Evolutionary conservation across 768 basidiomycete species (phyloP).

Genomic region (Boletus tomentosulus): DNA sequence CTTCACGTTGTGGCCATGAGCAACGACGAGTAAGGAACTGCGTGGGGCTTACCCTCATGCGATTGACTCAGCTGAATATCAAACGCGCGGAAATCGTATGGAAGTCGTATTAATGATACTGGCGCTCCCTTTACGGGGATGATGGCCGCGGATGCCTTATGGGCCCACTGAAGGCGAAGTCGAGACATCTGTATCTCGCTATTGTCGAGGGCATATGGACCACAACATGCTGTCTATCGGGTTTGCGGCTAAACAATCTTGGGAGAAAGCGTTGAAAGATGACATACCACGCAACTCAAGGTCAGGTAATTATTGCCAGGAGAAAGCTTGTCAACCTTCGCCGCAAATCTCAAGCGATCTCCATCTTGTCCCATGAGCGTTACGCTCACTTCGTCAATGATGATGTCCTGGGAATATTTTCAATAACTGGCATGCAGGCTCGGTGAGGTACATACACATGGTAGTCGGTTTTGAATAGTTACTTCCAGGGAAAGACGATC

Average conservation of each 20-base stretch:
- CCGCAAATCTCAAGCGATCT: slow-evolving; percentile 55
- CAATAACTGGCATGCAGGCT: slow-evolving; percentile 2
- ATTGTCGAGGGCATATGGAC: slow-evolving; percentile 63
- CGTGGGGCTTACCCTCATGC: slow-evolving; percentile 21
- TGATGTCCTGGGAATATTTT: slow-evolving; percentile 44
- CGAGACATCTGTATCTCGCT: slow-evolving; percentile 64
- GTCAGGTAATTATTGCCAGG: slow-evolving; percentile 57
- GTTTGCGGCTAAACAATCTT: not conserved
- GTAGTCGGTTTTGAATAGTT: slow-evolving; percentile 59
- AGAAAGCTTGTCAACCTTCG: slow-evolving; percentile 38
- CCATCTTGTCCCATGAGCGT: slow-evolving; percentile 59
- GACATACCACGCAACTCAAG: slow-evolving; percentile 70
- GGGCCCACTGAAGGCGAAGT: slow-evolving; percentile 63
- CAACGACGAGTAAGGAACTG: slow-evolving; percentile 12
- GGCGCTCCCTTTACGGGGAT: slow-evolving; percentile 25
- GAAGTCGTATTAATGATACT: slow-evolving; percentile 54
- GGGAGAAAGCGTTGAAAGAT: not conserved
- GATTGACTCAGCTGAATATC: slow-evolving; percentile 64
- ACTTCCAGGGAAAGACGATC: slow-evolving; percentile 66
- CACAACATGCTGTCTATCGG: slow-evolving; percentile 57
- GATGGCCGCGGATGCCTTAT: slow-evolving; percentile 31
- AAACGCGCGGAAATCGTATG: slow-evolving; percentile 57
- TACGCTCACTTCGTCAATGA: slow-evolving; percentile 58
- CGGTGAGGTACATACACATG: slow-evolving; percentile 58
- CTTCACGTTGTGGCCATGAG: slow-evolving; percentile 25